Base-by-base conservation (phyloP, 2,329 filamentous ascomycete genomes). In the Monosporascus sp. region DNA sequence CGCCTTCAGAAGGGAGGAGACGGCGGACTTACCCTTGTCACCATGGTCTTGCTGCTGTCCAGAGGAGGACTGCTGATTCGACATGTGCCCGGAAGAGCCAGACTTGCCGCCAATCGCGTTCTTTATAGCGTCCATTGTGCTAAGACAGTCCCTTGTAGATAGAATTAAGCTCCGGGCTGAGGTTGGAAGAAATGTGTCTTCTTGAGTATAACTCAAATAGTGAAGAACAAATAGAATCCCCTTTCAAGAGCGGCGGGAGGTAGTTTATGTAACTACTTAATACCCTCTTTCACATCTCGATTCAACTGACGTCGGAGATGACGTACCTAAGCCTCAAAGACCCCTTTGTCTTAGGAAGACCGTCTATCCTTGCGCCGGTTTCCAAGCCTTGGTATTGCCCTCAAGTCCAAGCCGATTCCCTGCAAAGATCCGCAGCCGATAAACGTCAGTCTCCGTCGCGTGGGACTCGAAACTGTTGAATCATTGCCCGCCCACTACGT, bases 61-160 rank as follows among this genome's bases (percentile, higher is more conserved):
- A 7, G 58, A 22, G 40, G 50, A 8, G 16, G 45, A n/a, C 22
- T 50, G 38, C 31, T 50, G 51, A 49, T 56, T 54, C 24, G 56
- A 35, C 31, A 49, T 53, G 55, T 19, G n/a, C 7, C 24, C 11
- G 16, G 37, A 20, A 43, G 48, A 43, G 49, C 38, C 51, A 17
- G 58, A 35, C 31, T 54, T 58, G 22, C 59, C 57, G 50, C 59
- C 47, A 38, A 60, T 49, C 45, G 62, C 52, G 37, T 68, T 67
- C 63, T 68, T 68, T 49, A 69, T 50, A 37, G 58, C 55, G 53
- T 68, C 65, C 67, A 68, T 67, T n/a, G 11, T 55, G 35, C 14
- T 41, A 14, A 27, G 37, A 45, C 50, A 41, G 24, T 9, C 14
- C 20, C 7, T 20, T 24, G 20, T 44, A 17, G 41, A 19, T 43